Percentiles rank a stretch among this genome's conserved stretches.
Conservation (phyloP, 192 early-diverging fungal genomes). For the Paraglomus brasilianum region DNA sequence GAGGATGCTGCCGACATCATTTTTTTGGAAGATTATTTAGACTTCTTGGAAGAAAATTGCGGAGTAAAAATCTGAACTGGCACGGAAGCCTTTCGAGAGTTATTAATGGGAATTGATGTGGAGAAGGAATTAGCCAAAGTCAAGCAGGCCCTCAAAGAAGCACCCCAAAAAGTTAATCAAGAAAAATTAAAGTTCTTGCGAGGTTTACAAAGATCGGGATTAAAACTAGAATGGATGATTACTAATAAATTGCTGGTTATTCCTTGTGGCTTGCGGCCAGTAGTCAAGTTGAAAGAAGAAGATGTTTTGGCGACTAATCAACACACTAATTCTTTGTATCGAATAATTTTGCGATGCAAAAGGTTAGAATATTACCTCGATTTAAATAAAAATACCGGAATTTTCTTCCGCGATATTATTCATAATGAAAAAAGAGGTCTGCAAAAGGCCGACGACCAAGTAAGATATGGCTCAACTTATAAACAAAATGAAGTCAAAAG, state of each 20-base stretch:
- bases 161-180: neutral
- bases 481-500: conserved; percentile 10
- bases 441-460: conserved; percentile 17
- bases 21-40: conserved; percentile 20
- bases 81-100: conserved; percentile 4
- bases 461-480: neutral
- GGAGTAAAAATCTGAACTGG: conserved; percentile 14
- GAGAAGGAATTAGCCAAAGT: conserved; percentile 1
- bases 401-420: conserved; percentile 20
- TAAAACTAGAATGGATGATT: conserved; percentile 21
- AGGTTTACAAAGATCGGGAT: neutral
- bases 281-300: conserved; percentile 18
- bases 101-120: conserved; percentile 7
- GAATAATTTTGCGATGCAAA: neutral
- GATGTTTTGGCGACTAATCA: neutral
- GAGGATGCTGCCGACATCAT: neutral
- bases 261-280: conserved; percentile 16
- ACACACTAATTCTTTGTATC: neutral
- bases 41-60: conserved; percentile 1
- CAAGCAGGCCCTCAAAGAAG: neutral
- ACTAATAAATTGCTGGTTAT: conserved; percentile 3
- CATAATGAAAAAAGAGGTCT: conserved; percentile 18
- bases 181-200: conserved; percentile 16
- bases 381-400: neutral
- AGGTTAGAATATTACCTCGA: conserved; percentile 2